Conservation (phyloP, 805 yeast species). For the Wickerhamomyces silvicola region DNA sequence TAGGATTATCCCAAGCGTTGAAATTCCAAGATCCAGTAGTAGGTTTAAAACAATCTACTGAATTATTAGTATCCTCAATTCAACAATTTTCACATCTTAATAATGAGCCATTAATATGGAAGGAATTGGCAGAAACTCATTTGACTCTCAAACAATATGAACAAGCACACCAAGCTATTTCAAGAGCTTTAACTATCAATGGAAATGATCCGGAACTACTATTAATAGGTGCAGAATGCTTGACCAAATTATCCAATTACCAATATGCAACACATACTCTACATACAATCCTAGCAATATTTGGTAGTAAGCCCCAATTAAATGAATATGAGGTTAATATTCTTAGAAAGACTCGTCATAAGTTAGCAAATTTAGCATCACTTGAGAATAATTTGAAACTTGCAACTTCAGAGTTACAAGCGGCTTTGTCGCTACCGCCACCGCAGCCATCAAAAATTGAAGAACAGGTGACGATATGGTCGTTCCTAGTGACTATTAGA, state of each 20-base stretch:
- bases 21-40: slow-evolving; percentile 9
- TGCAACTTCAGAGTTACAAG: slow-evolving; percentile 43
- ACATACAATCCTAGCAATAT: slow-evolving; percentile 35
- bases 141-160: slow-evolving; percentile 39
- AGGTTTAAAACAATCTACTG: slow-evolving; percentile 15
- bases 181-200: slow-evolving; percentile 32
- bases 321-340: slow-evolving; percentile 36
- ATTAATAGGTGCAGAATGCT: slow-evolving; percentile 42
- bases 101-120: slow-evolving; percentile 35
- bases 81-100: slow-evolving; percentile 30
- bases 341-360: slow-evolving; percentile 47
- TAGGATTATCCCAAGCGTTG: slow-evolving; percentile 12
- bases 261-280: slow-evolving; percentile 43
- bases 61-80: slow-evolving; percentile 14
- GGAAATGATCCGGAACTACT: slow-evolving; percentile 41
- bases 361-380: slow-evolving; percentile 49
- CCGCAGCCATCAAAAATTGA: slow-evolving; percentile 38
- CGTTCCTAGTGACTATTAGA: slow-evolving; percentile 43
- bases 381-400: slow-evolving; percentile 43
- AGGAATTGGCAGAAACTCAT: slow-evolving; percentile 48
- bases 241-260: slow-evolving; percentile 36
- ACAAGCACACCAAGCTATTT: slow-evolving; percentile 45
- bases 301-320: slow-evolving; percentile 21
- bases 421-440: slow-evolving; percentile 44
- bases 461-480: slow-evolving; percentile 46